Conservation (phyloP, 306 rosid genomes). For the Trifolium subterraneum region DNA sequence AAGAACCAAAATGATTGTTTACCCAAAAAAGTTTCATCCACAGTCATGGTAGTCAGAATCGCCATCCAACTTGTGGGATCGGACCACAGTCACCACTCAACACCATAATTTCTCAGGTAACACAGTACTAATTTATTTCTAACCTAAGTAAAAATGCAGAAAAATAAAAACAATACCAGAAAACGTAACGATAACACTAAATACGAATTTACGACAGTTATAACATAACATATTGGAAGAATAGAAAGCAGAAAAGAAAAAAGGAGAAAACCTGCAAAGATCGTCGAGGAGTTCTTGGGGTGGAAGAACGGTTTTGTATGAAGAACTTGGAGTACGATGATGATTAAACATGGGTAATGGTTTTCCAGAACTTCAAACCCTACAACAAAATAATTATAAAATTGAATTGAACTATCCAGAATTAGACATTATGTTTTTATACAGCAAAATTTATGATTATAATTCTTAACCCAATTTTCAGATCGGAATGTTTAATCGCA, state of each 20-base stretch:
- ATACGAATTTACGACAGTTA: too few relatives aligned
- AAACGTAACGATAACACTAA: neutral
- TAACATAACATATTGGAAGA: too few relatives aligned
- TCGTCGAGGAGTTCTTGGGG: slow-evolving; percentile 22
- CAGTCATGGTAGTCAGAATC: too few relatives aligned
- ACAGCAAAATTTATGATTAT: too few relatives aligned
- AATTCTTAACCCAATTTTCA: too few relatives aligned
- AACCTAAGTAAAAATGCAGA: neutral
- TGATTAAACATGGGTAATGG: slow-evolving; percentile 3
- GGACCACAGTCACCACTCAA: neutral
- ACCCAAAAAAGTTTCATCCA: neutral
- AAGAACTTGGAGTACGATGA: slow-evolving; percentile 14
- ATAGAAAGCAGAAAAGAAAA: neutral
- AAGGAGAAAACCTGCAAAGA: neutral
- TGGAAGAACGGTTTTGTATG: slow-evolving; percentile 4
- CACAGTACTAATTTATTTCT: neutral
- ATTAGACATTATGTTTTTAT: too few relatives aligned
- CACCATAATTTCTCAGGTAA: neutral
- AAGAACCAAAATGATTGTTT: too few relatives aligned
- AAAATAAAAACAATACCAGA: neutral
- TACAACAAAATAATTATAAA: neutral
- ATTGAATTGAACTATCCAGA: neutral
- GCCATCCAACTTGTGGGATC: too few relatives aligned
- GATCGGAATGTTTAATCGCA: too few relatives aligned
- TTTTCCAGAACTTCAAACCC: neutral